Evolutionary conservation across 2,329 filamentous ascomycete species (phyloP).

Genomic region (Cercospora brassicicola): DNA sequence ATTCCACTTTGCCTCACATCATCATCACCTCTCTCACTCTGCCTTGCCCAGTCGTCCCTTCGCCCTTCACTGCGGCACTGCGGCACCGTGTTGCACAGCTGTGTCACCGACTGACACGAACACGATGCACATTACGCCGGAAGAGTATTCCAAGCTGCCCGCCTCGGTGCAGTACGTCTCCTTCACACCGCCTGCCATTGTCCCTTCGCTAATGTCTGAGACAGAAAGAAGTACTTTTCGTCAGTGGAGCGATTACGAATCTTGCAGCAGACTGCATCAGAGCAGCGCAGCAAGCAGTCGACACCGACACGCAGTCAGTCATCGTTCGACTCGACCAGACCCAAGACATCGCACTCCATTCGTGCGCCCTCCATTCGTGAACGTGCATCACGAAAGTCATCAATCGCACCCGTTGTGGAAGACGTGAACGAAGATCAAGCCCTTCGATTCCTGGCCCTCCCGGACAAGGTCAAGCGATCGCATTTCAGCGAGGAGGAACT

Average conservation of each 20-base stretch:
- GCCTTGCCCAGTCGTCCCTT: not conserved
- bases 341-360: slow-evolving; percentile 23
- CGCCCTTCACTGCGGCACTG: not conserved
- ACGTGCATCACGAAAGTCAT: slow-evolving; percentile 15
- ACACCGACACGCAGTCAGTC: slow-evolving; percentile 21
- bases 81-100: not conserved
- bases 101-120: slow-evolving; percentile 2
- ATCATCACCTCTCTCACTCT: not conserved
- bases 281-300: slow-evolving; percentile 33
- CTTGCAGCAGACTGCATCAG: slow-evolving; percentile 51
- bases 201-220: slow-evolving; percentile 25
- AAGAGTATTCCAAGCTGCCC: slow-evolving; percentile 47
- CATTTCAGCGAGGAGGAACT: slow-evolving; percentile 74
- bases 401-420: slow-evolving; percentile 27
- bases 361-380: slow-evolving; percentile 16
- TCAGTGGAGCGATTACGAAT: slow-evolving; percentile 69
- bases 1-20: not conserved
- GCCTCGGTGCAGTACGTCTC: slow-evolving; percentile 46
- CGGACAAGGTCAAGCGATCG: slow-evolving; percentile 69
- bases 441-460: slow-evolving; percentile 66
- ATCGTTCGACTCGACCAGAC: slow-evolving; percentile 35
- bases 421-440: slow-evolving; percentile 35
- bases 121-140: slow-evolving; percentile 35
- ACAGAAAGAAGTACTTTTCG: slow-evolving; percentile 67
- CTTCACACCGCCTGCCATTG: slow-evolving; percentile 2